Base-by-base conservation (phyloP, 2,329 filamentous ascomycete genomes). In the Sclerotinia minor region DNA sequence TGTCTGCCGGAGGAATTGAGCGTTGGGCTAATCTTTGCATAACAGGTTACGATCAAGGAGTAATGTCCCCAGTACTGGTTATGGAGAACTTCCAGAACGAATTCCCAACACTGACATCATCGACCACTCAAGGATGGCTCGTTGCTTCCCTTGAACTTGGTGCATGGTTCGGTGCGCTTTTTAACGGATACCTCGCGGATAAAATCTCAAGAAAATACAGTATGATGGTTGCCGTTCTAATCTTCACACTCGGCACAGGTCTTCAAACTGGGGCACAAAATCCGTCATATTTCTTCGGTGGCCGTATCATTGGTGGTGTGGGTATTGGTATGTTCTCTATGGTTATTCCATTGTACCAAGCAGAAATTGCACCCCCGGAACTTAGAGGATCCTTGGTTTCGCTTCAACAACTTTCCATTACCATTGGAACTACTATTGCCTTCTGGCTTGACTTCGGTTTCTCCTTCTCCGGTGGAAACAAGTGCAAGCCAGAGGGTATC, bases 371-470 rank as follows among this genome's bases (percentile, higher is more conserved):
- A 50, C 82, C 81, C 15, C 79, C 84, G 2, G 82, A 87, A 72
- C 84, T 85, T 71, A 80, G 85, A 63, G 85, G 85, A 26, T 85
- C 85, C 71, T 78, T 87, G 38, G 84, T 87, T 74, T 86, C 86
- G 83, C 81, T 87, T 59, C 85, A 87, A 74, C 84, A 84, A n/a
- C 83, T 84, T 5, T 75, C 87, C 65, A 86, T 87, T 70, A 85
- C 84, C 0, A 80, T 81, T 35, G 85, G 85, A 44, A 84, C 63
- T 17, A 65, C 63, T 3, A 53, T 67, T 45, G 57, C 45, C 3
- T 87, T 87, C 76, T 88, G 86, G 86, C 80, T 88, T 57, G 85
- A 88, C 70, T 83, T 86, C 49, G 85, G 84, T 19, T 80, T 86
- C 70, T 84, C 82, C 2, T 87, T 84, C 71, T 80, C 82, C 17